Percentiles rank a stretch among this genome's conserved stretches.
Conservation (phyloP, 2,329 filamentous ascomycete species). For the Phialemonium atrogriseum region DNA sequence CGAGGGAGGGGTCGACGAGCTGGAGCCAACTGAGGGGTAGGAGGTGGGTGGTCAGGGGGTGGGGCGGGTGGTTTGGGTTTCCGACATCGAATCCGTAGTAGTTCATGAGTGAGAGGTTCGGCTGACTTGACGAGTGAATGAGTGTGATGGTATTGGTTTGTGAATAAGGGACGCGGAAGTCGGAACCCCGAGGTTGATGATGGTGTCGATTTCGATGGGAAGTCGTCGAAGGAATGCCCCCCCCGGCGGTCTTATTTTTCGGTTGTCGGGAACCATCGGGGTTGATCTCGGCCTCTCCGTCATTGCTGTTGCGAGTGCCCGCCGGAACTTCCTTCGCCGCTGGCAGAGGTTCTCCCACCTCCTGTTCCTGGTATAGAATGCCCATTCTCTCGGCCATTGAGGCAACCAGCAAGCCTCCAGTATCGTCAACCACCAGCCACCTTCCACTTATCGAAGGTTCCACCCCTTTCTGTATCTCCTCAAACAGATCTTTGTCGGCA, state of each 20-base stretch:
- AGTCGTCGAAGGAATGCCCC: no score
- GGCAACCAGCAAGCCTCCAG: conserved; percentile 71
- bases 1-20: conserved; percentile 66
- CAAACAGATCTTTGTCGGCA: conserved; percentile 5
- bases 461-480: conserved; percentile 13
- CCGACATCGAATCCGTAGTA: conserved; percentile 80
- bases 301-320: conserved; percentile 1
- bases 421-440: conserved; percentile 83
- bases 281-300: not conserved
- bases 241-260: not conserved
- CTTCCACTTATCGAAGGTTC: conserved; percentile 34
- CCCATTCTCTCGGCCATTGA: conserved; percentile 86
- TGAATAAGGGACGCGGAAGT: conserved; percentile 58
- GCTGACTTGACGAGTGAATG: conserved; percentile 73
- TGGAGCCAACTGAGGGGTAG: conserved; percentile 88
- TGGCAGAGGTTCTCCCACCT: no score
- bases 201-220: no score
- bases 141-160: conserved; percentile 70
- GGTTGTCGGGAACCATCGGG: no score
- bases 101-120: conserved; percentile 78
- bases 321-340: conserved; percentile 6
- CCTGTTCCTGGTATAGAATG: conserved; percentile 48
- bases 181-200: conserved; percentile 26
- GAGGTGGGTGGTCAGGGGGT: conserved; percentile 76
- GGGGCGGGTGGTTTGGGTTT: conserved; percentile 54